Evolutionary conservation across 768 basidiomycete species (phyloP), one percentile per base, ranked within the genome.

Genomic region (Neoboletus magnificus): DNA sequence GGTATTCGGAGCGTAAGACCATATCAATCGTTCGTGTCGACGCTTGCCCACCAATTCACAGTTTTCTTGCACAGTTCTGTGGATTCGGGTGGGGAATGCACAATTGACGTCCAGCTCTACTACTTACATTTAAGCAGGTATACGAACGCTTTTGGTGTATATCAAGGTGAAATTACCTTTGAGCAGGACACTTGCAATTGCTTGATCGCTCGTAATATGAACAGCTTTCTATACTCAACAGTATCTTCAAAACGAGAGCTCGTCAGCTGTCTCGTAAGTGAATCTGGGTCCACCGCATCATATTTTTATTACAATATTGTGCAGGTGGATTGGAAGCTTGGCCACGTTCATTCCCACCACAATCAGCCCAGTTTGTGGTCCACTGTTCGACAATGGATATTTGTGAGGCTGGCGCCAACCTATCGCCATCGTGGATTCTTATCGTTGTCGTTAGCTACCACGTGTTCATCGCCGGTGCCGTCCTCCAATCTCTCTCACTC

Each of bases 241-340:
- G 1, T 63, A 65, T 10, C 57, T 68, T 39, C 54, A 61, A 27
- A 54, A 53, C 10, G 61, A 65, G 57, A 67, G 51, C 10, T 36
- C 66, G 1, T 70, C 66, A 5, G 44, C 68, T 9, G n/a, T 69
- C 45, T 69, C 67, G 65, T 67, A 27, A 45, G 67, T 48, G 15
- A 13, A 36, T 13, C 25, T 13, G 8, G 4, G 8, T 16, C 9
- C 5, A n/a, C 27, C 10, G n/a, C 5, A 2, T 20, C 18, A 1
- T 16, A 30, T 2, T 2, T 22, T 18, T 49, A 50, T 27, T 5
- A 18, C 9, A 16, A n/a, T 23, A n/a, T 50, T n/a, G 6, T 39
- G 5, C n/a, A 68, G 67, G 50, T 69, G 67, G 67, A 63, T 69
- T 11, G 67, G 67, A 25, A 60, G 67, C 47, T 25, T 69, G 39